Evolutionary conservation across 2,329 filamentous ascomycete species (phyloP), one percentile per base, ranked within the genome.

Genomic region (Alternaria ventricosa): DNA sequence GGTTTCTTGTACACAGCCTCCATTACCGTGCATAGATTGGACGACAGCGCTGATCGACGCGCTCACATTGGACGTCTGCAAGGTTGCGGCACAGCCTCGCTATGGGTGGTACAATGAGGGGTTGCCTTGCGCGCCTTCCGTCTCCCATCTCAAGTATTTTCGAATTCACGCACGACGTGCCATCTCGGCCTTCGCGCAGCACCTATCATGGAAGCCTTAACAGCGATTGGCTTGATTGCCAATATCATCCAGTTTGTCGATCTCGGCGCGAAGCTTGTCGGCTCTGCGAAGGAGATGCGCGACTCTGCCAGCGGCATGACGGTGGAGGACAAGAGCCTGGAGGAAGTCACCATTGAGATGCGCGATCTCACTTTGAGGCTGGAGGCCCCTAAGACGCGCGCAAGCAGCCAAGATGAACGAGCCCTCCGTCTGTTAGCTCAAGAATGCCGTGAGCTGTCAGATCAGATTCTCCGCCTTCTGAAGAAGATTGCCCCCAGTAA

Each of bases 151-250:
- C 36, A 11, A 41, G 30, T 15, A 15, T 33, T 3, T 33, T 33
- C 13, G 30, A 13, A 5, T 36, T 6, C 23, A 25, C 23, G 23
- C 23, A 25, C 23, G 5, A 36, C 33, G 15, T 15, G 33, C 13
- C 1, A n/a, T 2, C 2, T 4, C 9, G 8, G 13, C n/a, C n/a
- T 4, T 41, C 5, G 36, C 15, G 1, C 36, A 18, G 0, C 15
- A 6, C 3, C 36, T 15, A 41, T 2, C 36, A 41, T 41, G 36
- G 36, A 41, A 18, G n/a, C 36, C 8, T 1, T 41, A 11, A 18
- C 36, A 41, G 36, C 36, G 0, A 41, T 41, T 18, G 36, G 36
- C 36, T 41, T 41, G 5, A 41, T 41, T 0, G 36, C 36, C 36
- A 41, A 41, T 41, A 2, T 41, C n/a, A 3, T 41, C 2, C 36